Percentiles rank a stretch among this genome's conserved stretches.
Evolutionary conservation across 768 basidiomycete species (phyloP).

Genomic region (Lyophyllum shimeji): DNA sequence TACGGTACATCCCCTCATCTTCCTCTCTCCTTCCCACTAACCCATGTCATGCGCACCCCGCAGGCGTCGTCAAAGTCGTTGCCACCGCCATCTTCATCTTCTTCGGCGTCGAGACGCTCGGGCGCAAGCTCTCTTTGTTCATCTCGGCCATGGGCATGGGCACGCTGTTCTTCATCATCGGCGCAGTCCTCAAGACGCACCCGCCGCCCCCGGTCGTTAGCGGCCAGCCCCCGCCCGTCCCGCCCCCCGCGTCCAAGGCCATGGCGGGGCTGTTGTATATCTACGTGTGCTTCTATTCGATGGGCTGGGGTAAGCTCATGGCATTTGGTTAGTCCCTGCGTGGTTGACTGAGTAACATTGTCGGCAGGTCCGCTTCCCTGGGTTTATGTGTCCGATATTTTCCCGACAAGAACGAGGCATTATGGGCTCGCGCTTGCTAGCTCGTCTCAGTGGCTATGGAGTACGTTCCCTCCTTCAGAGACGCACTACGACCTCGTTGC

Average conservation of each 20-base stretch:
- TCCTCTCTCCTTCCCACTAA: not conserved
- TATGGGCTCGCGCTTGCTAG: constrained; percentile 77
- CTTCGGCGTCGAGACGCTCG: constrained; percentile 66
- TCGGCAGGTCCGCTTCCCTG: constrained; percentile 40
- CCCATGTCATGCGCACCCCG: no score
- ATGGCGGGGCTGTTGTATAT: constrained; percentile 90
- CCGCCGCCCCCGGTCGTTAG: constrained; percentile 43
- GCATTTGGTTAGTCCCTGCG: constrained; percentile 28
- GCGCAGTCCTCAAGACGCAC: constrained; percentile 81
- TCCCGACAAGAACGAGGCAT: constrained; percentile 81
- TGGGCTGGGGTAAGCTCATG: constrained; percentile 69
- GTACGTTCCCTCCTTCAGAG: constrained; percentile 34
- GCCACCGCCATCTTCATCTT: constrained; percentile 68
- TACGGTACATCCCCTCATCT: constrained; percentile 36
- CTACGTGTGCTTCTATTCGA: constrained; percentile 85
- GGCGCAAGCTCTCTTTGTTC: constrained; percentile 69
- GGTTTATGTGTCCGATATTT: constrained; percentile 81
- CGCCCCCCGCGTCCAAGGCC: constrained; percentile 62
- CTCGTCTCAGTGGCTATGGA: constrained; percentile 83
- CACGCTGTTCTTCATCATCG: constrained; percentile 77
- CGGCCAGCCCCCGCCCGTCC: constrained; percentile 18
- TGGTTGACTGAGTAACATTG: no score
- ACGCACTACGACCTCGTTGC: not conserved
- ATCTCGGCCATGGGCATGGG: constrained; percentile 83
- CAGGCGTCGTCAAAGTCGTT: constrained; percentile 62